A percentile compares a stretch with the other conserved stretches of the same genome.
Conservation (phyloP, 2,329 filamentous ascomycete genomes). For the Passalora sequoiae region DNA sequence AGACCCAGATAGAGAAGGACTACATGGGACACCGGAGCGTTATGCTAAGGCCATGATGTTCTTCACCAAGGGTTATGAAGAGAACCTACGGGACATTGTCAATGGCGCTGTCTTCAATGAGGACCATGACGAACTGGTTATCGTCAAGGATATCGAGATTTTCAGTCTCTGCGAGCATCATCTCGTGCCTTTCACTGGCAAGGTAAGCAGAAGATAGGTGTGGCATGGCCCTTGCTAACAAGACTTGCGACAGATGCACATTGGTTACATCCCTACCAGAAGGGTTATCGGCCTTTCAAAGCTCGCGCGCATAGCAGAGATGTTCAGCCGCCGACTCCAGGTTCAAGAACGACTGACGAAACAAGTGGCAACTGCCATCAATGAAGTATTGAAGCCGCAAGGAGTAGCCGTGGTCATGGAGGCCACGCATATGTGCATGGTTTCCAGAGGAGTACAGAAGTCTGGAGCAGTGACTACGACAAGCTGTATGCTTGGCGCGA, state of each 20-base stretch:
- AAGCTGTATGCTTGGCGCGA: constrained; percentile 94
- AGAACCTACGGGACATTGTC: constrained; percentile 85
- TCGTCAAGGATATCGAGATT: constrained; percentile 95
- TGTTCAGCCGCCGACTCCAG: constrained; percentile 90
- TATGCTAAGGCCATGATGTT: constrained; percentile 95
- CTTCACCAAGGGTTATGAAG: constrained; percentile 95
- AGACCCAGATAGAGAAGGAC: constrained; percentile 59
- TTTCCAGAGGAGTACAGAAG: constrained; percentile 97
- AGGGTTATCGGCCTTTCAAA: constrained; percentile 94
- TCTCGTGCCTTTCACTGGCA: constrained; percentile 91
- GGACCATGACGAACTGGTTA: constrained; percentile 93
- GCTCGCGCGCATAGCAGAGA: constrained; percentile 88
- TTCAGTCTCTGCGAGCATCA: constrained; percentile 96
- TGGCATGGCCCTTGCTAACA: constrained; percentile 1
- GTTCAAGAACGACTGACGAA: constrained; percentile 96
- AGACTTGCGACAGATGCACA: constrained; percentile 72
- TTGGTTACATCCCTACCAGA: constrained; percentile 90
- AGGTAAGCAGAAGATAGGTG: constrained; percentile 51
- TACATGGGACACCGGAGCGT: constrained; percentile 66
- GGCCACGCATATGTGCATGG: constrained; percentile 94
- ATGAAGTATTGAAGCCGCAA: constrained; percentile 86
- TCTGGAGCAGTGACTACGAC: constrained; percentile 82
- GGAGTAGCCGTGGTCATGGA: constrained; percentile 98
- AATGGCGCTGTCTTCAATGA: constrained; percentile 95
- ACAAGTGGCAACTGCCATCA: constrained; percentile 89